Evolutionary conservation across 2,329 filamentous ascomycete species (phyloP).

Genomic region (Colletotrichum gigasporum): DNA sequence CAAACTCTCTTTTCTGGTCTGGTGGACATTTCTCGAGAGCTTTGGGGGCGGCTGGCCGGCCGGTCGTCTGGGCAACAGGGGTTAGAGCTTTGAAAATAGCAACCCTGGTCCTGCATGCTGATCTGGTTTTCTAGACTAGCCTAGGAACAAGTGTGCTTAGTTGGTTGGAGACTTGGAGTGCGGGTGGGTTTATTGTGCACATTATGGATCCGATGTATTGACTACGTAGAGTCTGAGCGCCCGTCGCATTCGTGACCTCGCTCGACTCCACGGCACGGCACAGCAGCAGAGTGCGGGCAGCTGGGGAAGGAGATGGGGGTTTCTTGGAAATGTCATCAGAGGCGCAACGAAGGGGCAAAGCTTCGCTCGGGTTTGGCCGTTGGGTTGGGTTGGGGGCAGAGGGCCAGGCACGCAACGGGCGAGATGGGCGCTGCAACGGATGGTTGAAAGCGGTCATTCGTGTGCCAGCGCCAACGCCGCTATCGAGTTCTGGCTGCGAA

Average conservation of each 20-base stretch:
- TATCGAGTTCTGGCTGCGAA: neutral
- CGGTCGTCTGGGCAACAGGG: constrained; percentile 28
- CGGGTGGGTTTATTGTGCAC: constrained; percentile 12
- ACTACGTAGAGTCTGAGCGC: too few relatives aligned
- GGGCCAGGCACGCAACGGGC: neutral
- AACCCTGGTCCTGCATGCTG: constrained; percentile 29
- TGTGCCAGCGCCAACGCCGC: neutral
- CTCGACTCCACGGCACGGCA: neutral
- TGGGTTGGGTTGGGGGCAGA: too few relatives aligned
- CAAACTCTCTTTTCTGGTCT: constrained; percentile 23
- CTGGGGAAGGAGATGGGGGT: neutral
- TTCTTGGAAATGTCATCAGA: neutral
- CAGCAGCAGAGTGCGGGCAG: neutral
- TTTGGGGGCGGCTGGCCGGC: constrained; percentile 13
- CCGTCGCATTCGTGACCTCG: neutral
- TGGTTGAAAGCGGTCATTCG: constrained; percentile 4
- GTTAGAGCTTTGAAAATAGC: constrained; percentile 26
- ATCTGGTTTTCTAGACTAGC: constrained; percentile 24
- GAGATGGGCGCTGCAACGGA: neutral
- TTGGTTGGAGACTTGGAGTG: too few relatives aligned
- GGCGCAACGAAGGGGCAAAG: neutral
- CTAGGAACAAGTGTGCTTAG: constrained; percentile 2
- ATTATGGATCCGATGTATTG: too few relatives aligned
- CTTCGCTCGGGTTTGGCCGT: neutral
- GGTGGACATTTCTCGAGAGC: constrained; percentile 1